phyloP scores from a whole-genome alignment of 2,329 filamentous ascomycete species.

The Fusarium sp. region DNA sequence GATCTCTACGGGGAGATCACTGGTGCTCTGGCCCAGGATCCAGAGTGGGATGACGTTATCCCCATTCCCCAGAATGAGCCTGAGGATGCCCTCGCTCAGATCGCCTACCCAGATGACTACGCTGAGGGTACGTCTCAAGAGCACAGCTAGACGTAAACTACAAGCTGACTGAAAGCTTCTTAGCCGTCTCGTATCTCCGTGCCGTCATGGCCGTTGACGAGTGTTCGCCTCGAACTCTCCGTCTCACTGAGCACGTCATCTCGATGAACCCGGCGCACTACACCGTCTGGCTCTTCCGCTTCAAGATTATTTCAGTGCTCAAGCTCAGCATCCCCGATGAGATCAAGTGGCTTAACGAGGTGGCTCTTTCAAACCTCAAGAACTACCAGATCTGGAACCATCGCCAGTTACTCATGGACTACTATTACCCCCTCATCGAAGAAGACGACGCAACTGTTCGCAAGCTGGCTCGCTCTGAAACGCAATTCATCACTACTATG shows the following conservation, averaged over 20 bases:
- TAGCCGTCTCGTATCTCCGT: slow-evolving; percentile 90
- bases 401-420: slow-evolving; percentile 73
- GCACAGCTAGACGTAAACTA: not conserved
- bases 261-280: slow-evolving; percentile 96
- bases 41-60: slow-evolving; percentile 84
- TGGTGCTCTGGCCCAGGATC: slow-evolving; percentile 67
- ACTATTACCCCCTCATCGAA: slow-evolving; percentile 69
- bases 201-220: slow-evolving; percentile 93
- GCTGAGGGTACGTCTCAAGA: slow-evolving; percentile 70
- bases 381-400: slow-evolving; percentile 99
- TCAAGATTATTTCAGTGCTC: slow-evolving; percentile 78
- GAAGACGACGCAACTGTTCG: slow-evolving; percentile 64
- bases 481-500: slow-evolving; percentile 82
- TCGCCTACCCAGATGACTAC: slow-evolving; percentile 91
- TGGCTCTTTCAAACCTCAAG: slow-evolving; percentile 87
- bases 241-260: slow-evolving; percentile 90
- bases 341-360: slow-evolving; percentile 85
- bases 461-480: slow-evolving; percentile 73
- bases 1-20: slow-evolving; percentile 65
- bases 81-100: slow-evolving; percentile 86
- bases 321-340: slow-evolving; percentile 76
- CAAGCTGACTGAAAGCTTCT: slow-evolving; percentile 36
- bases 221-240: slow-evolving; percentile 80
- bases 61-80: slow-evolving; percentile 89
- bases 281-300: slow-evolving; percentile 97